Conservation (phyloP, 352 stramenopile species). For the Aphanomyces euteiches region DNA sequence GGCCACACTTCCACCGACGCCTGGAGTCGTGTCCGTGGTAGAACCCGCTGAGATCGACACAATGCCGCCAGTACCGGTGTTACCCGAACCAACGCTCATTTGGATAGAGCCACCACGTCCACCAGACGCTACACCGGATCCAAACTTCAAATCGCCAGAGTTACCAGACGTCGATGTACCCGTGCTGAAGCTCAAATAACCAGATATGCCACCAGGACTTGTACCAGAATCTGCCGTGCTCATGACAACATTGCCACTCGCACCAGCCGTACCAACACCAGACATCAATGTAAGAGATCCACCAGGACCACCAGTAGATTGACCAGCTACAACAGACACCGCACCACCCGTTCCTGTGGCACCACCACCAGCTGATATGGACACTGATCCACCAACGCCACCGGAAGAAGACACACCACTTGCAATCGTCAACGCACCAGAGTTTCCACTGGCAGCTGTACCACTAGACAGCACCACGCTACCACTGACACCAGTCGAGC, state of each 20-base stretch:
- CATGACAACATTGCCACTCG: background rate
- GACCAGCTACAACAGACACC: background rate
- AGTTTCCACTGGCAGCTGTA: conserved; percentile 31
- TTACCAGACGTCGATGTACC: conserved; percentile 10
- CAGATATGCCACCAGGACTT: too few relatives aligned
- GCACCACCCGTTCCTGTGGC: background rate
- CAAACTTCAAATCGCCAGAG: conserved; percentile 36
- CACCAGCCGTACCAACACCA: background rate
- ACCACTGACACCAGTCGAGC: conserved; percentile 21
- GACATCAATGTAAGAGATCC: background rate
- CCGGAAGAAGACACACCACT: background rate
- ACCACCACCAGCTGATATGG: background rate
- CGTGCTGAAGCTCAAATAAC: background rate
- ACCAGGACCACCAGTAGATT: background rate
- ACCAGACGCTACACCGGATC: too few relatives aligned
- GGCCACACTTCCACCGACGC: conserved; percentile 12
- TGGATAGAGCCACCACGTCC: conserved; percentile 35
- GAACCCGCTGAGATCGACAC: conserved; percentile 34
- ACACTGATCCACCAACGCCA: background rate
- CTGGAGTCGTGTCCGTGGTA: background rate
- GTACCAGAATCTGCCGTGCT: background rate
- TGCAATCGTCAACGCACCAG: conserved; percentile 17
- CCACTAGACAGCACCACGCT: conserved; percentile 36
- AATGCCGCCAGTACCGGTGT: conserved; percentile 34
- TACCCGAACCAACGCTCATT: conserved; percentile 31